Base-by-base conservation (phyloP, 441 rosid genomes). In the Arabidopsis lyrata region DNA sequence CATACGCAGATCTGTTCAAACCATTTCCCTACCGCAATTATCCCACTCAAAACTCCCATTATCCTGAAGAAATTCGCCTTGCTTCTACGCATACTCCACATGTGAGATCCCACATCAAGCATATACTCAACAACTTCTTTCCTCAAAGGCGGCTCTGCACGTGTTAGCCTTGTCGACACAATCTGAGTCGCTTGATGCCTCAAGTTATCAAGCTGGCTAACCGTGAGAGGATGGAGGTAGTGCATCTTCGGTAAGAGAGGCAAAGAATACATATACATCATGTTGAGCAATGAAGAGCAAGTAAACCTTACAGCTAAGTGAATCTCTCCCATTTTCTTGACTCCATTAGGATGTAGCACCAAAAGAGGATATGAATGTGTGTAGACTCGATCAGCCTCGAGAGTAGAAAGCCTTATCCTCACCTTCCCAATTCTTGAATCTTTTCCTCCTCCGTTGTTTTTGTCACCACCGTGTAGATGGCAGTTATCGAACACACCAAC, bases 81-180 rank as follows among this genome's bases (percentile, higher is more conserved):
- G 92, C 98, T 92, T 83, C 98, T 86, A 70, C 98, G 78, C 98
- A 90, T 92, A 69, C 98, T 92, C 99, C 98, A 92, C 99, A 95
- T 95, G 82, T 92, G 98, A 58, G 97, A 90, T 27, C 95, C 97
- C 4, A 95, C 99, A 73, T 95, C 99, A 20, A 95, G 87, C 99
- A 95, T 95, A 69, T 89, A 95, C 74, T 95, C 99, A 5, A 95
- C 99, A 0, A 95, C 86, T 81, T 95, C 99, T 83, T 89, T 95
- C 77, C 99, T 87, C 62, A 95, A 68, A 0, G 98, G 97, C 8
- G 97, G 99, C 79, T 95, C 98, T 5, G 98, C 95, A 54, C 98
- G 81, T 56, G 90, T 84, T 57, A 92, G 88, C 87, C 99, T 87
- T 79, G 79, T 79, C 0, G 99, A 89, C 58, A 95, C 98, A 16